phyloP scores from a whole-genome alignment of 2,329 filamentous ascomycete genomes.

The Metarhizium guizhouense region DNA sequence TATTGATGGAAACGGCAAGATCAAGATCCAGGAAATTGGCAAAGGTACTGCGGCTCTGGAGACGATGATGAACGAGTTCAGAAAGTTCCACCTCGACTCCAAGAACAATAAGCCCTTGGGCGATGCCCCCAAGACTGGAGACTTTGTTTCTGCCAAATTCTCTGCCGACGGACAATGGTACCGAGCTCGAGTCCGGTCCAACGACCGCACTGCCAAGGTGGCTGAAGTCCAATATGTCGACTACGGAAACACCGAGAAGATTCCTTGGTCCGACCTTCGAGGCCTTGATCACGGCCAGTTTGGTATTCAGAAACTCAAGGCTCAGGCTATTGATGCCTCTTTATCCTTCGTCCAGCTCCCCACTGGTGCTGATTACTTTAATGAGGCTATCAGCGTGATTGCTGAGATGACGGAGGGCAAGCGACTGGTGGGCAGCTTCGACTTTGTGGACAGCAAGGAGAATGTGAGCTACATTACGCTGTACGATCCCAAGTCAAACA shows the following conservation, averaged over 20 bases:
- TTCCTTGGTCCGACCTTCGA: conserved; percentile 77
- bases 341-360: conserved; percentile 88
- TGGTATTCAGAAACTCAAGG: conserved; percentile 68
- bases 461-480: conserved; percentile 79
- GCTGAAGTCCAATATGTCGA: conserved; percentile 92
- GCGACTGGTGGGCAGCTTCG: conserved; percentile 82
- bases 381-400: conserved; percentile 69
- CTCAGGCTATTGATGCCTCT: conserved; percentile 79
- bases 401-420: conserved; percentile 65
- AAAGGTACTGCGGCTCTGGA: conserved; percentile 78
- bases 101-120: conserved; percentile 67
- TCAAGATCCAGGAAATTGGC: conserved; percentile 90
- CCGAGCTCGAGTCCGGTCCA: conserved; percentile 79
- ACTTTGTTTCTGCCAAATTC: conserved; percentile 87
- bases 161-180: conserved; percentile 89
- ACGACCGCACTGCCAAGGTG: conserved; percentile 82
- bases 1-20: conserved; percentile 68
- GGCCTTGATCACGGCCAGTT: conserved; percentile 75
- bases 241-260: conserved; percentile 87
- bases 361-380: conserved; percentile 69
- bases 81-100: conserved; percentile 78
- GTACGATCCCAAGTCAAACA: conserved; percentile 63
- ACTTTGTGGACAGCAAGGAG: conserved; percentile 71
- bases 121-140: conserved; percentile 78
- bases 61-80: conserved; percentile 83